A percentile compares a stretch with the other conserved stretches of the same genome.
Evolutionary conservation across 768 basidiomycete species (phyloP).

Genomic region (Sporobolomyces phaffii): DNA sequence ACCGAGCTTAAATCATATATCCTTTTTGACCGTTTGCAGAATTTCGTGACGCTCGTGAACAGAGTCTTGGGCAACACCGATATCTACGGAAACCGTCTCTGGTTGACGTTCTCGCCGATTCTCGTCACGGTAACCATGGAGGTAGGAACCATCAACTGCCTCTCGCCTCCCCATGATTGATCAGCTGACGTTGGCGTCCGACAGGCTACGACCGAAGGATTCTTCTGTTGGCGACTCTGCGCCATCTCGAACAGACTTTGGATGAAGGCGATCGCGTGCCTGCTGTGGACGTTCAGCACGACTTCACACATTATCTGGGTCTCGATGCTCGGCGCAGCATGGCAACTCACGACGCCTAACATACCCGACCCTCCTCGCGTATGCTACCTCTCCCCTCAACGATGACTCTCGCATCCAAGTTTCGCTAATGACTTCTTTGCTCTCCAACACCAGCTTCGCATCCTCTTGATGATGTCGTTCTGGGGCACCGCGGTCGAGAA

Average conservation of each 20-base stretch:
- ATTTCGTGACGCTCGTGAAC: neutral
- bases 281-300: constrained; percentile 19
- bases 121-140: neutral
- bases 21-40: neutral
- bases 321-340: neutral
- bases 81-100: neutral
- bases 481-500: constrained; percentile 18
- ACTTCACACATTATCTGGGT: constrained; percentile 15
- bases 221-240: constrained; percentile 20
- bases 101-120: neutral
- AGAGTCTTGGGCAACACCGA: neutral
- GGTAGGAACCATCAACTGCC: too few species aligned
- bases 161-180: neutral
- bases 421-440: too few species aligned
- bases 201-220: constrained; percentile 19
- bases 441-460: neutral
- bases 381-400: neutral
- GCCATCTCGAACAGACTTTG: constrained; percentile 6
- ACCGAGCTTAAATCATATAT: too few species aligned
- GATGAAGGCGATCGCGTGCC: constrained; percentile 9
- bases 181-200: too few species aligned
- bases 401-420: too few species aligned
- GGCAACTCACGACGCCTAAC: neutral
- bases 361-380: neutral
- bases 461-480: neutral